These are phyloP conservation scores for Dactylella cylindrospora DNA, from an alignment of 2,329 filamentous ascomycete genomes.

Conservation along the genomic window DNA sequence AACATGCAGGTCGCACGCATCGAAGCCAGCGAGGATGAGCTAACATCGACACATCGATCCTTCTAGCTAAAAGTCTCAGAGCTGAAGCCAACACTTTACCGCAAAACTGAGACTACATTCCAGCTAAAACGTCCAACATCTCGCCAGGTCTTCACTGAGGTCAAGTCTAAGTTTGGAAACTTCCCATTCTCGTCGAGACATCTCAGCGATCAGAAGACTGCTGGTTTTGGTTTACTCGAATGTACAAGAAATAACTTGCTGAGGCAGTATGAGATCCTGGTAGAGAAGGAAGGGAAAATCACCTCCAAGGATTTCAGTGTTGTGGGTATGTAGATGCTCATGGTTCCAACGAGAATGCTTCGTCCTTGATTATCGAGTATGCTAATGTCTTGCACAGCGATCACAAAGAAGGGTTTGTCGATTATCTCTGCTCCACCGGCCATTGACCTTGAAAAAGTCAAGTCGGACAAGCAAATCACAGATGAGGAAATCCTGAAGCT, in stretches of 20 bases:
- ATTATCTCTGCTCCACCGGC: conserved; percentile 76
- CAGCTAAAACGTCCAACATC: conserved; percentile 91
- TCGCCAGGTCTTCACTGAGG: conserved; percentile 86
- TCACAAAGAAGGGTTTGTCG: conserved; percentile 95
- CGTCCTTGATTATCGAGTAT: background rate
- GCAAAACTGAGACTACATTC: conserved; percentile 88
- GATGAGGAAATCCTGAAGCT: conserved; percentile 96
- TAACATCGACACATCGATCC: background rate
- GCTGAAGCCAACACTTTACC: conserved; percentile 73
- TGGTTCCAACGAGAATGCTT: background rate
- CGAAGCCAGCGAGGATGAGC: background rate
- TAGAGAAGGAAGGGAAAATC: conserved; percentile 82
- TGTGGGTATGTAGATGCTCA: conserved; percentile 68
- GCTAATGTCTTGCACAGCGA: conserved; percentile 61
- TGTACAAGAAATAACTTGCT: conserved; percentile 91
- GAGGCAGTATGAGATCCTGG: conserved; percentile 92
- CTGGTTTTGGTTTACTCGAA: conserved; percentile 93
- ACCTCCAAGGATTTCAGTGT: conserved; percentile 89
- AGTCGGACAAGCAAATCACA: conserved; percentile 96
- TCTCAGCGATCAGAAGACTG: conserved; percentile 92
- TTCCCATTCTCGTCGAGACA: conserved; percentile 98
- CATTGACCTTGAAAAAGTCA: conserved; percentile 76
- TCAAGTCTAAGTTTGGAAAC: conserved; percentile 93
- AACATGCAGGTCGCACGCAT: background rate
- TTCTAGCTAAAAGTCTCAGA: conserved; percentile 35